Base-by-base conservation (phyloP, 148 eudicot genomes). In the Camellia lanceoleosa region DNA sequence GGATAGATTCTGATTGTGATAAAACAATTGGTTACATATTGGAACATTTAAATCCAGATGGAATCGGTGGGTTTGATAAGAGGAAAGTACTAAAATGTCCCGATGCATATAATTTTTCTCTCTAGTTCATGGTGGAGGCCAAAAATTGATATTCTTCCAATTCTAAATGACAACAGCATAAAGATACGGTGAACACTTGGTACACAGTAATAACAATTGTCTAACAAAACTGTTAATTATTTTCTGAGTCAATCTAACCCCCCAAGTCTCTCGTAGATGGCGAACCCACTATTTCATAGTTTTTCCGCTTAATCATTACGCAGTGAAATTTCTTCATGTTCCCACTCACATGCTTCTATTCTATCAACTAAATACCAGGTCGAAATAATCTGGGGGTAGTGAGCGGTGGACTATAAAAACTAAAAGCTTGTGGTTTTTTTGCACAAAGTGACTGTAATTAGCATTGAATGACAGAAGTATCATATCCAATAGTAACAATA, bases 241-340 rank as follows among this genome's bases (percentile, higher is more conserved):
- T 13, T 8, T 14, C 23, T 18, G 0, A n/a, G 73, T 18, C 20
- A 43, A 47, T n/a, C 58, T 5, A 20, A 14, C 16, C 38, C 38
- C 38, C 38, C 38, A 30, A 30, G 38, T 30, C 38, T n/a, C n/a
- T n/a, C n/a, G n/a, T n/a, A n/a, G n/a, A n/a, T n/a, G n/a, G n/a
- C n/a, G n/a, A n/a, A n/a, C n/a, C n/a, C n/a, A n/a, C n/a, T n/a
- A n/a, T n/a, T n/a, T n/a, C n/a, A n/a, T n/a, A n/a, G 3, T 19
- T 20, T 71, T 49, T 46, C 81, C 0, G 67, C 75, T 70, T 70
- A 62, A 69, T 43, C 81, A 41, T n/a, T 19, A 56, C 5, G 1
- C 63, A 66, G 15, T 65, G 14, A 66, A 47, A 19, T 8, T 43
- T 61, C 30, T 42, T 44, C 11, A 2, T 51, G 44, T n/a, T n/a